These are phyloP conservation scores for Dictyostelium brefeldianum DNA, from an alignment of 78 protist genomes.

Conservation along the genomic window DNA sequence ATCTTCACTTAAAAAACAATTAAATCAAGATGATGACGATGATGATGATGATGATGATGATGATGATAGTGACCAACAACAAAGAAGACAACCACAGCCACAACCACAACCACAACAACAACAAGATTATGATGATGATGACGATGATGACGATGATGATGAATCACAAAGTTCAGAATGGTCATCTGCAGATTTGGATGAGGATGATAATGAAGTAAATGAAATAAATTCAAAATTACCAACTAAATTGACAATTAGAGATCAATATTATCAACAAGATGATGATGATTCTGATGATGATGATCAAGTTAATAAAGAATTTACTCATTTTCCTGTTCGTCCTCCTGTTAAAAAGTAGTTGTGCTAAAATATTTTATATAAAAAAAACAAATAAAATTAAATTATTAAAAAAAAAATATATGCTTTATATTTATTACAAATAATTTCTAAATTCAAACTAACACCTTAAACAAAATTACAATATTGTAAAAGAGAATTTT, in stretches of 20 bases:
- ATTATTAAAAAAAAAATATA: too few species aligned
- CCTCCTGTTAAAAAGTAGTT: neutral
- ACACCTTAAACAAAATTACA: too few species aligned
- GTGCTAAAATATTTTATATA: too few species aligned
- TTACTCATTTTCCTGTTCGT: conserved; percentile 25
- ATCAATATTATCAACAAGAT: conserved; percentile 11
- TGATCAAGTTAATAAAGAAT: neutral
- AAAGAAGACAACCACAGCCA: neutral
- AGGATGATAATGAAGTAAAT: neutral
- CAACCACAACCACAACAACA: too few species aligned
- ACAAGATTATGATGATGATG: neutral
- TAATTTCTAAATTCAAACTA: too few species aligned
- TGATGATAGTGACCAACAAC: neutral
- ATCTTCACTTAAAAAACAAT: neutral
- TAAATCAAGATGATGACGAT: neutral
- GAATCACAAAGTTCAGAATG: conserved; percentile 21
- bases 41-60: neutral
- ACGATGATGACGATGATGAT: neutral
- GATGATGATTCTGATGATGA: conserved; percentile 17
- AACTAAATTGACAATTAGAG: conserved; percentile 2
- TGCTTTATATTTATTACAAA: too few species aligned
- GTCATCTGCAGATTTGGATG: conserved; percentile 16
- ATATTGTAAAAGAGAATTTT: too few species aligned
- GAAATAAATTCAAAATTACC: conserved; percentile 10
- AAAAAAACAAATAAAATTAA: too few species aligned